Evolutionary conservation across 2,329 filamentous ascomycete genomes (phyloP).

Genomic region (Hawksworthiomyces lignivorus): DNA sequence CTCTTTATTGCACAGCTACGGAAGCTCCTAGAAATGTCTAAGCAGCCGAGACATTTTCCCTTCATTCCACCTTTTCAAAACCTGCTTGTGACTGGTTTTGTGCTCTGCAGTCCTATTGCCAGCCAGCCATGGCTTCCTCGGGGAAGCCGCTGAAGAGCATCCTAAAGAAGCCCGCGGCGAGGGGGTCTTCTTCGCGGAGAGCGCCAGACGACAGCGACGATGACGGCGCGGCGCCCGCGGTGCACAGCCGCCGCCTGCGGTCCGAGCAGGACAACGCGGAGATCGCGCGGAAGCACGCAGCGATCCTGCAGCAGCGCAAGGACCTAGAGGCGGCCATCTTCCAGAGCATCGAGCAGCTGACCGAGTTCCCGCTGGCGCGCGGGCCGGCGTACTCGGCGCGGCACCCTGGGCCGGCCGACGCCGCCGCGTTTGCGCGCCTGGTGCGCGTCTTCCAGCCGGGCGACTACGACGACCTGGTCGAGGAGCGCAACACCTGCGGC

Average conservation of each 20-base stretch:
- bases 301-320: slow-evolving; percentile 74
- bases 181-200: too few species aligned
- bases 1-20: slow-evolving; percentile 1
- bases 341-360: slow-evolving; percentile 61
- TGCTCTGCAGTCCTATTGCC: too few species aligned
- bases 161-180: slow-evolving; percentile 50
- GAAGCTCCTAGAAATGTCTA: too few species aligned
- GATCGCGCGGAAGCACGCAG: slow-evolving; percentile 74
- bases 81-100: too few species aligned
- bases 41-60: too few species aligned
- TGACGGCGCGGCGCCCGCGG: slow-evolving; percentile 15
- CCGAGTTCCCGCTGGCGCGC: slow-evolving; percentile 44
- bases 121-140: slow-evolving; percentile 42
- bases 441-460: slow-evolving; percentile 71
- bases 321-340: slow-evolving; percentile 68
- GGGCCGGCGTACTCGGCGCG: slow-evolving; percentile 32
- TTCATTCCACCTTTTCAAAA: too few species aligned
- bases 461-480: slow-evolving; percentile 83
- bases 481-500: slow-evolving; percentile 78
- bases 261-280: slow-evolving; percentile 38
- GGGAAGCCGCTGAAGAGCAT: slow-evolving; percentile 44
- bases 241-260: slow-evolving; percentile 24
- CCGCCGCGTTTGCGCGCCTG: slow-evolving; percentile 54
- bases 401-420: slow-evolving; percentile 50
- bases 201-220: slow-evolving; percentile 14